phyloP scores from a whole-genome alignment of 345 rosid species.

The Aquilaria malaccensis region DNA sequence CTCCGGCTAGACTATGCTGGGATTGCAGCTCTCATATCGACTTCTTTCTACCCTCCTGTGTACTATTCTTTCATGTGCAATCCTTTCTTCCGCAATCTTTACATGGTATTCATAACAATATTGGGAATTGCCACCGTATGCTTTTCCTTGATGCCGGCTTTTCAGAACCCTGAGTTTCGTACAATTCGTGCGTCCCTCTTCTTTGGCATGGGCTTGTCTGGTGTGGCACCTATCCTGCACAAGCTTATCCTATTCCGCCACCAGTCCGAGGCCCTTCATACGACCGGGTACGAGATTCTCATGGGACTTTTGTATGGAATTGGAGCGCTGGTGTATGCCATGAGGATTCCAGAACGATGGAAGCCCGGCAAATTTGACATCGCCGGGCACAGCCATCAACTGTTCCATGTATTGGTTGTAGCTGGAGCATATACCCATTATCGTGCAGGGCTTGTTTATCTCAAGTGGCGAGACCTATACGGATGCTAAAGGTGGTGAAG shows the following conservation, averaged over 20 bases:
- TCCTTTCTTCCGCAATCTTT: slow-evolving; percentile 82
- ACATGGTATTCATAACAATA: slow-evolving; percentile 66
- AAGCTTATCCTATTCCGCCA: slow-evolving; percentile 64
- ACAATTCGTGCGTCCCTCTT: slow-evolving; percentile 56
- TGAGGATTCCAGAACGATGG: slow-evolving; percentile 84
- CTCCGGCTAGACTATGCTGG: slow-evolving; percentile 83
- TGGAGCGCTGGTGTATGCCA: slow-evolving; percentile 67
- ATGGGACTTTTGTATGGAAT: slow-evolving; percentile 65
- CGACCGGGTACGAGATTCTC: slow-evolving; percentile 65
- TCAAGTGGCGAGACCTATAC: slow-evolving; percentile 65
- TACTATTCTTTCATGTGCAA: slow-evolving; percentile 83
- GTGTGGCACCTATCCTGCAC: slow-evolving; percentile 62
- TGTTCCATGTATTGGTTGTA: slow-evolving; percentile 66
- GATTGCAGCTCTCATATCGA: slow-evolving; percentile 69
- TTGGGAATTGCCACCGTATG: slow-evolving; percentile 54
- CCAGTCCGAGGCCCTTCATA: slow-evolving; percentile 78
- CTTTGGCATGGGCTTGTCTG: slow-evolving; percentile 75
- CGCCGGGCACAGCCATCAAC: slow-evolving; percentile 88
- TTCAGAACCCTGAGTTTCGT: slow-evolving; percentile 69
- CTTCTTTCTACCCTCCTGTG: slow-evolving; percentile 80
- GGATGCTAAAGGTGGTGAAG: slow-evolving; percentile 37
- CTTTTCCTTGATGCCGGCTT: slow-evolving; percentile 62
- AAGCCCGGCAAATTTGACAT: slow-evolving; percentile 85
- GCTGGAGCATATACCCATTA: slow-evolving; percentile 84
- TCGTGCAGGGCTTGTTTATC: slow-evolving; percentile 69